Conservation (phyloP, 2,329 filamentous ascomycete genomes). For the Didymella arachidicola region DNA sequence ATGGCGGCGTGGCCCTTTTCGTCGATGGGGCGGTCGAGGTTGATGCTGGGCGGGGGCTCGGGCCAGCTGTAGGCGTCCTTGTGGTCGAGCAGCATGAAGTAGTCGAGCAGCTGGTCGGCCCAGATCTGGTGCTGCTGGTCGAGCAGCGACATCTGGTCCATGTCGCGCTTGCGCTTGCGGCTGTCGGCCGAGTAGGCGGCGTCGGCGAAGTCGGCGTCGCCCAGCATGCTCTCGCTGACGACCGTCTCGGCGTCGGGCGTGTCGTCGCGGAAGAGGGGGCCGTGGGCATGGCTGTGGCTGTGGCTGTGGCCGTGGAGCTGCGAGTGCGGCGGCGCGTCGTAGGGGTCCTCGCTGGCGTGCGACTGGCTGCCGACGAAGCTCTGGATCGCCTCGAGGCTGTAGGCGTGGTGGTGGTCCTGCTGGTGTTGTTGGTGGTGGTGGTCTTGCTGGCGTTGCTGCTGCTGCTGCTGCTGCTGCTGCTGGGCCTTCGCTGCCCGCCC, state of each 20-base stretch:
- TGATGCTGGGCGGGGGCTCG: conserved; percentile 83
- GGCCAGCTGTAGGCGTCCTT: conserved; percentile 75
- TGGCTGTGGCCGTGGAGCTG: conserved; percentile 57
- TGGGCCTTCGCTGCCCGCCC: conserved; percentile 44
- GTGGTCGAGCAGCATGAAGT: conserved; percentile 87
- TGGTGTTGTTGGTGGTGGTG: background rate
- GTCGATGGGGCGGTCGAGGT: conserved; percentile 92
- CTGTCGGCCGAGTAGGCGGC: conserved; percentile 64
- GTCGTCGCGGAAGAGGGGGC: conserved; percentile 73
- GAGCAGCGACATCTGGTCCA: conserved; percentile 69
- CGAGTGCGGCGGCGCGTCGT: conserved; percentile 64
- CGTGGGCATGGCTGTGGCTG: conserved; percentile 47
- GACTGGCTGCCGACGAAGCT: conserved; percentile 26
- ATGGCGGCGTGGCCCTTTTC: conserved; percentile 90
- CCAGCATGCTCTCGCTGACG: conserved; percentile 83
- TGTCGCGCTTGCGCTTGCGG: conserved; percentile 79
- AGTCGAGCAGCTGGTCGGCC: conserved; percentile 91
- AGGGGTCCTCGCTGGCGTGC: conserved; percentile 64
- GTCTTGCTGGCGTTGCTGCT: background rate
- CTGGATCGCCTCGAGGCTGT: conserved; percentile 42
- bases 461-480: background rate
- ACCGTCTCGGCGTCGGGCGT: conserved; percentile 85
- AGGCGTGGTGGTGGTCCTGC: conserved; percentile 13
- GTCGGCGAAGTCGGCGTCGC: conserved; percentile 80
- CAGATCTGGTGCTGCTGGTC: conserved; percentile 91